These are phyloP conservation scores for Colletotrichum spaethianum DNA, from an alignment of 2,329 filamentous ascomycete species.

Conservation along the genomic window DNA sequence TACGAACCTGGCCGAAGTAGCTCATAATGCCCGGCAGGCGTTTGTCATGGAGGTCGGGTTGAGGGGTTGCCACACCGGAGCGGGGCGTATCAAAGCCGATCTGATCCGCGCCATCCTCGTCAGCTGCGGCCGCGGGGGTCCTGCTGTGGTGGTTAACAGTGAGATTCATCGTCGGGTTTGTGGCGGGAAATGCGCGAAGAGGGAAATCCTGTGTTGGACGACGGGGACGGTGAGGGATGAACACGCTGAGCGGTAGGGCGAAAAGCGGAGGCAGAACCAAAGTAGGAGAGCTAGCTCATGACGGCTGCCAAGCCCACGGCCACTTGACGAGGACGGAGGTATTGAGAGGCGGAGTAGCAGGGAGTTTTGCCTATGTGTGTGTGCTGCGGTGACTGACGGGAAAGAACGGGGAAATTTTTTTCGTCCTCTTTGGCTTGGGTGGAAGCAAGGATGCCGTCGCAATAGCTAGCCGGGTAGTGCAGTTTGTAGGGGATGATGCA, in stretches of 20 bases:
- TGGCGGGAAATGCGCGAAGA: slow-evolving; percentile 39
- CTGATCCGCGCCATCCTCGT: slow-evolving; percentile 82
- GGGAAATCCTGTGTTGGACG: slow-evolving; percentile 33
- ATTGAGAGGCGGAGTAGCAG: slow-evolving; percentile 24
- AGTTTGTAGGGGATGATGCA: slow-evolving; percentile 35
- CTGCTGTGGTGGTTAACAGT: slow-evolving; percentile 69
- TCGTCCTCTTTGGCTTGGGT: slow-evolving; percentile 23
- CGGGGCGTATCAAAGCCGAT: slow-evolving; percentile 89
- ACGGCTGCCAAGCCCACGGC: slow-evolving; percentile 53
- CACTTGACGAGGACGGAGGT: slow-evolving; percentile 18
- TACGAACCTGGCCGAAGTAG: slow-evolving; percentile 99
- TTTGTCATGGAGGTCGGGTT: slow-evolving; percentile 94
- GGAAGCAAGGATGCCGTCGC: slow-evolving; percentile 38
- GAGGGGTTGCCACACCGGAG: slow-evolving; percentile 92
- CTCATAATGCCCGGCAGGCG: slow-evolving; percentile 95
- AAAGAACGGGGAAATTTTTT: slow-evolving; percentile 34
- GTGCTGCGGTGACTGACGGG: slow-evolving; percentile 24
- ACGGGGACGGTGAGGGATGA: slow-evolving; percentile 17
- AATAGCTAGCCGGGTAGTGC: slow-evolving; percentile 25
- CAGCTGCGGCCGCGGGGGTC: slow-evolving; percentile 66
- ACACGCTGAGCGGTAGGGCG: slow-evolving; percentile 32
- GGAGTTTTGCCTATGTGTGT: slow-evolving; percentile 14
- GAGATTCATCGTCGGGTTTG: slow-evolving; percentile 52
- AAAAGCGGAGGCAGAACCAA: slow-evolving; percentile 35
- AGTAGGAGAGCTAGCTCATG: slow-evolving; percentile 52